Evolutionary conservation across 768 basidiomycete genomes (phyloP).

Genomic region (Mycena galopus): DNA sequence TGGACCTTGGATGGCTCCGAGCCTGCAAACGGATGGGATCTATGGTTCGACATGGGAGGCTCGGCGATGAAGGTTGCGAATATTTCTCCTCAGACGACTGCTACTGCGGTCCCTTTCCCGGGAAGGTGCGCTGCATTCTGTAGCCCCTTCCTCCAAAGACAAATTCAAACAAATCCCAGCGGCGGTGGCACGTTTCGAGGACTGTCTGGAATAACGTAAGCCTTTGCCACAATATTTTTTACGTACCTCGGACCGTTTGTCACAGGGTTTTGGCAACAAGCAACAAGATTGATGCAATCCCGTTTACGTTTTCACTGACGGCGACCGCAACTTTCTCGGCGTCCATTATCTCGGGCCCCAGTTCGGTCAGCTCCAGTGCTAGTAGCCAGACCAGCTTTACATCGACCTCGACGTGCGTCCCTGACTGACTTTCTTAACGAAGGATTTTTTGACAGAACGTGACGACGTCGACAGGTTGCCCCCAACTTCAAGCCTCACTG

Average conservation of each 20-base stretch:
- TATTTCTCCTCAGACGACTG: neutral
- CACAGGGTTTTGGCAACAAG: constrained; percentile 22
- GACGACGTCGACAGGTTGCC: neutral
- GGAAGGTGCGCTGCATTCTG: constrained; percentile 11
- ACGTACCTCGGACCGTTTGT: neutral
- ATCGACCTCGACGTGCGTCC: neutral
- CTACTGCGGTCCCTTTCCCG: constrained; percentile 25
- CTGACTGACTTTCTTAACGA: no score
- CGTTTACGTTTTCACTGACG: neutral
- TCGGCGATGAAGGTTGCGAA: constrained; percentile 5
- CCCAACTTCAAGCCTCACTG: no score
- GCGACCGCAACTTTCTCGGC: constrained; percentile 25
- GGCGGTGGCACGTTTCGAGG: constrained; percentile 30
- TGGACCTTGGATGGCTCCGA: constrained; percentile 34
- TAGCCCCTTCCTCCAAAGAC: neutral
- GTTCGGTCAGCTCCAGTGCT: neutral
- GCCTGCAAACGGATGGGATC: constrained; percentile 27
- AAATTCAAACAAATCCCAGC: neutral
- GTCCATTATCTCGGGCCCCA: neutral
- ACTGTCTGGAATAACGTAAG: constrained; percentile 20
- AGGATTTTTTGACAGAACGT: neutral
- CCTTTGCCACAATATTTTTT: neutral
- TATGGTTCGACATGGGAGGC: constrained; percentile 26
- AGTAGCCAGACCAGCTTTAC: neutral
- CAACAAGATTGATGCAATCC: constrained; percentile 18